These are phyloP conservation scores for Pugionium dolabratum DNA, from an alignment of 345 rosid species.

Conservation along the genomic window DNA sequence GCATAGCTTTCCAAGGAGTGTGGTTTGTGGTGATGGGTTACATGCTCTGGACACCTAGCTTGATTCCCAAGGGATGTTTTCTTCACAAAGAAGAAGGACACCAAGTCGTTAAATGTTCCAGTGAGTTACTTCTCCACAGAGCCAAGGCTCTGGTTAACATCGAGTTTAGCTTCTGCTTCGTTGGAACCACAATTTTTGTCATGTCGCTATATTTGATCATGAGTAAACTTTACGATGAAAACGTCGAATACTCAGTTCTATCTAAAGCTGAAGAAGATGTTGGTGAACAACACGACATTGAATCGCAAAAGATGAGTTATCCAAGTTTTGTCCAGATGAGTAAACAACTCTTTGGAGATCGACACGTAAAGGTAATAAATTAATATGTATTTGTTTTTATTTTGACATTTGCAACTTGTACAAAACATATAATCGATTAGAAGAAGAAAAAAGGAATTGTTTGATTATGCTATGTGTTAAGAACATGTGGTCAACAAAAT, in stretches of 20 bases:
- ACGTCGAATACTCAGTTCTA: conserved; percentile 44
- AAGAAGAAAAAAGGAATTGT: too few species aligned
- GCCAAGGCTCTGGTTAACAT: conserved; percentile 70
- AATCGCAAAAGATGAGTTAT: conserved; percentile 19
- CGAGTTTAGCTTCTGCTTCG: conserved; percentile 59
- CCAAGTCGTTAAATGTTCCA: conserved; percentile 51
- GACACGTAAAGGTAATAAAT: too few species aligned
- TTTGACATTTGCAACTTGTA: too few species aligned
- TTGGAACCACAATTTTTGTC: conserved; percentile 40
- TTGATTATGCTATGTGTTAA: too few species aligned
- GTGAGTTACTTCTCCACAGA: conserved; percentile 47
- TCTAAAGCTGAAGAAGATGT: conserved; percentile 41
- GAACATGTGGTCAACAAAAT: too few species aligned
- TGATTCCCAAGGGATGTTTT: conserved; percentile 62
- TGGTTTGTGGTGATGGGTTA: conserved; percentile 67
- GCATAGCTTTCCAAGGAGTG: conserved; percentile 62
- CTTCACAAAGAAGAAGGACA: conserved; percentile 55
- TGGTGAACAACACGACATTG: conserved; percentile 32
- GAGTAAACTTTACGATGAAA: conserved; percentile 37
- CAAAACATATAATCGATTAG: too few species aligned
- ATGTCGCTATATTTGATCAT: conserved; percentile 46
- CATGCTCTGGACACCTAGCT: conserved; percentile 59
- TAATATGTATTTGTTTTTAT: too few species aligned
- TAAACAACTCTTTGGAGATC: background rate
- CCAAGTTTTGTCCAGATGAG: conserved; percentile 33